These are phyloP conservation scores for Daldinia sp. DNA, from an alignment of 2,329 filamentous ascomycete genomes.

Conservation along the genomic window DNA sequence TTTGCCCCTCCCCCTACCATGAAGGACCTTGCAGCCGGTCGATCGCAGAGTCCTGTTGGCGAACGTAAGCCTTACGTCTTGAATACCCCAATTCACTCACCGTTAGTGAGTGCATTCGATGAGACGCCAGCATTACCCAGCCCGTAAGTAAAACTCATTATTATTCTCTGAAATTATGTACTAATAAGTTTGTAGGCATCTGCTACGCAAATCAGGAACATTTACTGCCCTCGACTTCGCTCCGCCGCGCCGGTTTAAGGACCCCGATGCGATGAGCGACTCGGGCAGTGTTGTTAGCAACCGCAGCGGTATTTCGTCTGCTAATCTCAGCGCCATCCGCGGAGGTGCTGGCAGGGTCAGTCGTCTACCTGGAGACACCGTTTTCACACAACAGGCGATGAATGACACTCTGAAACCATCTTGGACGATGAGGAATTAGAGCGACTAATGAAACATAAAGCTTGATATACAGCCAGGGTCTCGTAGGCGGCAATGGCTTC, in stretches of 20 bases:
- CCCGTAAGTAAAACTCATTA: conserved; percentile 74
- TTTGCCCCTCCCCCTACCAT: conserved; percentile 84
- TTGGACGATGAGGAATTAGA: conserved; percentile 66
- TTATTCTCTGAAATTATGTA: neutral
- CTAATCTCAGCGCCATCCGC: conserved; percentile 78
- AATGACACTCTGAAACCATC: conserved; percentile 69
- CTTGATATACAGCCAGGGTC: conserved; percentile 19
- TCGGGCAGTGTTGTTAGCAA: conserved; percentile 78
- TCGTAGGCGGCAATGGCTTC: conserved; percentile 21
- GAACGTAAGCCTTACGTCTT: conserved; percentile 80
- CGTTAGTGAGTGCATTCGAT: conserved; percentile 85
- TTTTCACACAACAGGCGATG: conserved; percentile 80
- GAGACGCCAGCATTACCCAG: conserved; percentile 88
- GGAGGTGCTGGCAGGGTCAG: conserved; percentile 88
- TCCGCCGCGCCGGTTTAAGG: conserved; percentile 79
- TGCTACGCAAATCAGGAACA: conserved; percentile 80
- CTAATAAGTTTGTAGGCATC: conserved; percentile 64
- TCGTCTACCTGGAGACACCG: conserved; percentile 82
- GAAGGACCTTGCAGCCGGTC: conserved; percentile 76
- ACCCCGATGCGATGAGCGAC: conserved; percentile 71
- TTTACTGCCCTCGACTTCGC: conserved; percentile 87
- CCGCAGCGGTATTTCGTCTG: conserved; percentile 79
- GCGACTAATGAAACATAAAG: conserved; percentile 7
- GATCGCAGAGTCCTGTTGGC: conserved; percentile 72
- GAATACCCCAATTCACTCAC: conserved; percentile 78